Percentiles rank a stretch among this genome's conserved stretches.
These are phyloP conservation scores for Candida michaelii DNA, from an alignment of 805 yeast genomes.

Conservation along the genomic window DNA sequence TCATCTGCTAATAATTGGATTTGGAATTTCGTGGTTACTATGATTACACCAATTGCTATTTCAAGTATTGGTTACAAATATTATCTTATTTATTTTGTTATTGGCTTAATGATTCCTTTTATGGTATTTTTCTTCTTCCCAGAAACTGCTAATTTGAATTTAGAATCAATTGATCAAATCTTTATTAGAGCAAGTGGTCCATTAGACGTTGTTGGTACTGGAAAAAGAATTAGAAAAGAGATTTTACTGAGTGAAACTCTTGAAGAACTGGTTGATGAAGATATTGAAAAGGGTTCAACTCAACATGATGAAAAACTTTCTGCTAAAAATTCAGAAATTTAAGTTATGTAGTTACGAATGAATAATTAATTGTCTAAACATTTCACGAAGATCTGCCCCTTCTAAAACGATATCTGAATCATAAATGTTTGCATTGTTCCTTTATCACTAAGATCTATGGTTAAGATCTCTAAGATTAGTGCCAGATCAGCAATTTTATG, in stretches of 20 bases:
- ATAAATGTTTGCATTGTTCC: too few relatives aligned
- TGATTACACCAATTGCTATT: conserved; percentile 58
- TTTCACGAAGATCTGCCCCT: too few relatives aligned
- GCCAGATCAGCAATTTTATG: too few relatives aligned
- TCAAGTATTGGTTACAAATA: conserved; percentile 55
- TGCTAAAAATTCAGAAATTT: too few relatives aligned
- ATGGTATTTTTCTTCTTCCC: conserved; percentile 64
- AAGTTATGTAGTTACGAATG: too few relatives aligned
- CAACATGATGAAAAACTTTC: conserved; percentile 2
- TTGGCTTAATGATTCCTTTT: conserved; percentile 51
- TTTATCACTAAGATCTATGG: too few relatives aligned
- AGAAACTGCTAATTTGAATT: conserved; percentile 70
- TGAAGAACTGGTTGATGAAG: conserved; percentile 1
- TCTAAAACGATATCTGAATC: too few relatives aligned
- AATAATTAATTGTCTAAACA: too few relatives aligned
- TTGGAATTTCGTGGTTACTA: conserved; percentile 55
- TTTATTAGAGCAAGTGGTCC: conserved; percentile 14
- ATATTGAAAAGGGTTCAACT: neutral
- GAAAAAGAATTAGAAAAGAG: conserved; percentile 6
- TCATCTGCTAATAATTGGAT: conserved; percentile 61
- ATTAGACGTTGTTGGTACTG: conserved; percentile 7
- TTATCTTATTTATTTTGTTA: conserved; percentile 66
- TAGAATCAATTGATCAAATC: conserved; percentile 64
- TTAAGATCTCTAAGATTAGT: too few relatives aligned
- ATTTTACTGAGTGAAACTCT: neutral